Conservation (phyloP, 306 rosid genomes). For the Cucumis melo region DNA sequence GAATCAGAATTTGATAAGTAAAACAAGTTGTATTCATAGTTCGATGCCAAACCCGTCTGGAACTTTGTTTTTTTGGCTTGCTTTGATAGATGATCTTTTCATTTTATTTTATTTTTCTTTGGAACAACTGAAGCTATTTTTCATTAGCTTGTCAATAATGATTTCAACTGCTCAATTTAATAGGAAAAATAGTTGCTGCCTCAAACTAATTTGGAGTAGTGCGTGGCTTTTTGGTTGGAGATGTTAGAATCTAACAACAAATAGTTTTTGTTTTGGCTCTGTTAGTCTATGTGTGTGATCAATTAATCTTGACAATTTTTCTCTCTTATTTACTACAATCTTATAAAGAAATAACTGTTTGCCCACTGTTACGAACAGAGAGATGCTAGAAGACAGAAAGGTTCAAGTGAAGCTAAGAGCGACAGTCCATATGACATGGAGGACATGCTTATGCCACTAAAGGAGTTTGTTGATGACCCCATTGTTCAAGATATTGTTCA, state of each 20-base stretch:
- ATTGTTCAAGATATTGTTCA: constrained; percentile 66
- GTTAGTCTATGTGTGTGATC: neutral
- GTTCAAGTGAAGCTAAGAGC: constrained; percentile 12
- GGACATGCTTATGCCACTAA: constrained; percentile 74
- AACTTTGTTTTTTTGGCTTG: neutral
- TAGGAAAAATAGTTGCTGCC: neutral
- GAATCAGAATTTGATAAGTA: neutral
- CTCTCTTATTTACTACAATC: neutral
- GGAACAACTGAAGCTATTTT: neutral
- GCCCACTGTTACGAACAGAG: constrained; percentile 38
- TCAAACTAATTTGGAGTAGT: neutral
- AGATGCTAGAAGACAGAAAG: constrained; percentile 35
- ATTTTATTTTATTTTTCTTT: neutral
- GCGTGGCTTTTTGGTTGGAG: neutral
- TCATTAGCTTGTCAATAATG: neutral
- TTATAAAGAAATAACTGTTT: neutral
- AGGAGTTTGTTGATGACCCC: constrained; percentile 57
- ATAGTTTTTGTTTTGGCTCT: neutral
- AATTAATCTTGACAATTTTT: neutral
- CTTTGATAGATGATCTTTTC: neutral
- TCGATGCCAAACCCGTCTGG: neutral
- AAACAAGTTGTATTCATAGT: neutral
- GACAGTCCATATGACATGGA: constrained; percentile 52
- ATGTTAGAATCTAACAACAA: neutral
- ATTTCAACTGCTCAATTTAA: neutral